phyloP scores from a whole-genome alignment of 2,329 filamentous ascomycete species.

The Fusarium sp. region DNA sequence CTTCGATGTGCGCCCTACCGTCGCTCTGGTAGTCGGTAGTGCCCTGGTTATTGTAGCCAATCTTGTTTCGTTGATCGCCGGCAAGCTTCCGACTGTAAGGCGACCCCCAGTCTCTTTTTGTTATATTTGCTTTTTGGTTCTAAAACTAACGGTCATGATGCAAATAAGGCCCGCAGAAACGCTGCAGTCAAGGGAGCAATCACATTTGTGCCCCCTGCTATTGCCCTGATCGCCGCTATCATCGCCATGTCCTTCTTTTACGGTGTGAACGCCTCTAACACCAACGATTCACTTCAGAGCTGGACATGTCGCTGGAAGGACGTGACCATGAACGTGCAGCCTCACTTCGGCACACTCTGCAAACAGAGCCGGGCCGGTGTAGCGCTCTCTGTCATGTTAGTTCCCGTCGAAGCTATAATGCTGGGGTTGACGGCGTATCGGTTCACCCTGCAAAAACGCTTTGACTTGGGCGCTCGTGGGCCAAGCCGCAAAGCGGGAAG shows the following conservation, averaged over 20 bases:
- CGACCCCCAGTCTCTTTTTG: neutral
- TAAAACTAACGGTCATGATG: slow-evolving; percentile 27
- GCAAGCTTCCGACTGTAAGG: slow-evolving; percentile 64
- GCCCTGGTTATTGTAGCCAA: slow-evolving; percentile 63
- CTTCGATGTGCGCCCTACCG: slow-evolving; percentile 68
- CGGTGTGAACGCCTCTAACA: slow-evolving; percentile 63
- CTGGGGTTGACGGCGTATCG: slow-evolving; percentile 61
- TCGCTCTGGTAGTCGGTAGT: slow-evolving; percentile 65
- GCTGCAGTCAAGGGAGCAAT: slow-evolving; percentile 31
- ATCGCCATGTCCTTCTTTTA: slow-evolving; percentile 69
- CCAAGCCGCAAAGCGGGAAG: slow-evolving; percentile 52
- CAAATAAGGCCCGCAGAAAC: slow-evolving; percentile 39
- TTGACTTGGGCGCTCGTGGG: slow-evolving; percentile 36
- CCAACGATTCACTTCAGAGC: slow-evolving; percentile 67
- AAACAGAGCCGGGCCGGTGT: slow-evolving; percentile 65
- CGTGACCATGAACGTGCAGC: slow-evolving; percentile 63
- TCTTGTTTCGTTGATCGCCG: slow-evolving; percentile 59
- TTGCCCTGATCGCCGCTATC: slow-evolving; percentile 56
- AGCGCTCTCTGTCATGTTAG: slow-evolving; percentile 66
- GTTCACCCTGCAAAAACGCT: slow-evolving; percentile 58
- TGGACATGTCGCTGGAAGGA: slow-evolving; percentile 72
- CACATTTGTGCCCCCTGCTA: slow-evolving; percentile 45
- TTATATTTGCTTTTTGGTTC: slow-evolving; percentile 16
- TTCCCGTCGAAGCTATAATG: slow-evolving; percentile 66
- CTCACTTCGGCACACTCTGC: slow-evolving; percentile 69